Base-by-base conservation (phyloP, 441 rosid genomes). In the Melianthus villosus region DNA sequence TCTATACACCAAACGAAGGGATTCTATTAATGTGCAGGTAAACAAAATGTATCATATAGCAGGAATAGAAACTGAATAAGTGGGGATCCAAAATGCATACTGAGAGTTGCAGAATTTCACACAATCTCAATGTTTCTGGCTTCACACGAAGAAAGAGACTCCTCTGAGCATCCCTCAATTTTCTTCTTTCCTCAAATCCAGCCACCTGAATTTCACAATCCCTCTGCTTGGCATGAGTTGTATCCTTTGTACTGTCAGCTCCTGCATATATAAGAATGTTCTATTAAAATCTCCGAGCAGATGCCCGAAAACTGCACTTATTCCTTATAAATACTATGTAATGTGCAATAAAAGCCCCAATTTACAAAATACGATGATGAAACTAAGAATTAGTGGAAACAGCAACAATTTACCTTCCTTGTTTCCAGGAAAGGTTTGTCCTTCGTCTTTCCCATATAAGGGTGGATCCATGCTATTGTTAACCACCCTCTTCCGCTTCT, bases 41-140 rank as follows among this genome's bases (percentile, higher is more conserved):
- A 20, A 20, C 23, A 6, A 14, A 4, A 10, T 34, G 38, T 13
- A 34, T 13, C 22, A 16, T 20, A 15, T 16, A 34, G 8, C 19
- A 16, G 20, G 31, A 43, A 41, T 22, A 63, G n/a, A 51, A 42
- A 12, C 42, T 46, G 49, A 20, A 32, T 47, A 38, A 52, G 44
- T 40, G 44, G 44, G 46, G 45, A 50, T 57, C 53, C 14, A 25
- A 19, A 56, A 51, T 42, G 42, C 77, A 54, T 69, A 89, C 98
- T 16, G 83, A 65, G 46, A 82, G 73, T 38, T 54, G 57, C 39
- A 83, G 57, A 49, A 69, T 63, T 63, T 67, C 67, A 66, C 79
- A 64, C 42, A 91, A 91, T 58, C 65, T 68, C 52, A 63, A 64
- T 34, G 77, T 63, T 46, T 65, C 68, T 34, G 65, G 82, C 73